These are phyloP conservation scores for Nakazawaea siamensis DNA, from an alignment of 805 yeast genomes.

Conservation along the genomic window DNA sequence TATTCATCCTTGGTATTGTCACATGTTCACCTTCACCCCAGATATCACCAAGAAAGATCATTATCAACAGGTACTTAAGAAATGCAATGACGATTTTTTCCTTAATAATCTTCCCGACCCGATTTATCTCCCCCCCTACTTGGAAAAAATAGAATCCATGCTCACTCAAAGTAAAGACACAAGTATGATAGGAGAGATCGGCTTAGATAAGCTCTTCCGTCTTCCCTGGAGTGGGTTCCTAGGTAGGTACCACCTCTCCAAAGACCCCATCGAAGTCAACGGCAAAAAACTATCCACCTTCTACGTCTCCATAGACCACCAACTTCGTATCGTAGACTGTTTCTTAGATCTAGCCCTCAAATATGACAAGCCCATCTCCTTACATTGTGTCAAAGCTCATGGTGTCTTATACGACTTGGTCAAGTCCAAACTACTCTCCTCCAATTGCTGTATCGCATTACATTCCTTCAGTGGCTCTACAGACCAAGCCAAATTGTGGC, in stretches of 20 bases:
- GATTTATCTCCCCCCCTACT: conserved; percentile 26
- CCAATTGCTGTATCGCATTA: conserved; percentile 40
- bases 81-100: conserved; percentile 22
- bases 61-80: conserved; percentile 43
- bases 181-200: conserved; percentile 78
- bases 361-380: conserved; percentile 45
- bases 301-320: conserved; percentile 61
- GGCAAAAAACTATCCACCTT: conserved; percentile 28
- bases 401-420: conserved; percentile 46
- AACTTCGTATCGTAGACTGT: conserved; percentile 37
- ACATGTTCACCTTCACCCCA: conserved; percentile 38
- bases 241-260: conserved; percentile 21
- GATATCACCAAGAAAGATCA: conserved; percentile 37
- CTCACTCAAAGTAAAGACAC: conserved; percentile 14
- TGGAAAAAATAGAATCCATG: conserved; percentile 23
- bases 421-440: conserved; percentile 1
- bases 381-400: conserved; percentile 83
- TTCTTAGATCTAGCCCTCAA: conserved; percentile 50
- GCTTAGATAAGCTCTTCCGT: conserved; percentile 71
- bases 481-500: conserved; percentile 53
- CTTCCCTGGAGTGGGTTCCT: conserved; percentile 54
- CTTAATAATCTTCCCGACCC: conserved; percentile 53
- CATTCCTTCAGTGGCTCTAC: conserved; percentile 84
- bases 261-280: conserved; percentile 10
- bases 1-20: conserved; percentile 89